Conservation (phyloP, 1,284 basidiomycete species). For the Ustilago crameri region DNA sequence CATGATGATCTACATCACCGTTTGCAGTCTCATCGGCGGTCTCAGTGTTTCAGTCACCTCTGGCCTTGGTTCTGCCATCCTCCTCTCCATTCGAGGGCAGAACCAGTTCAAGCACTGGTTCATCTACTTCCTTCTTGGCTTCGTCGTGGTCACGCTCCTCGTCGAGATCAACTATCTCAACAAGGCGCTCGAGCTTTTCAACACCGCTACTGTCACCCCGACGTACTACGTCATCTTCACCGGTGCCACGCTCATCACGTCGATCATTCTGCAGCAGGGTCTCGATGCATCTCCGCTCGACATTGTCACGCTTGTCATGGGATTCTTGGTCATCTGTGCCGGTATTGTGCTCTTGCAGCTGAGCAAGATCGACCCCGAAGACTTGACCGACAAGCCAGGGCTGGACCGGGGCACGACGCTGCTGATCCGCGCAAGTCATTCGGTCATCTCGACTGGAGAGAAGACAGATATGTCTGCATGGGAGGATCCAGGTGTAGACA, state of each 20-base stretch:
- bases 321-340: conserved; percentile 82
- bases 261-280: conserved; percentile 85
- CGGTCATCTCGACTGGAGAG: conserved; percentile 46
- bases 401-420: conserved; percentile 63
- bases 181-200: conserved; percentile 94
- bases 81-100: conserved; percentile 83
- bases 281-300: conserved; percentile 76
- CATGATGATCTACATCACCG: conserved; percentile 85
- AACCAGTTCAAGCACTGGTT: conserved; percentile 79
- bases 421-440: conserved; percentile 60
- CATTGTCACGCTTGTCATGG: conserved; percentile 83
- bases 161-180: conserved; percentile 96
- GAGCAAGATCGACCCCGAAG: conserved; percentile 76
- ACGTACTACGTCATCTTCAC: conserved; percentile 88
- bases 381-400: conserved; percentile 59
- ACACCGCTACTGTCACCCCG: conserved; percentile 81
- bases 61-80: conserved; percentile 89
- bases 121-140: conserved; percentile 75
- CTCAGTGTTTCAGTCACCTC: conserved; percentile 95
- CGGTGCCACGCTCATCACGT: conserved; percentile 75
- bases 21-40: conserved; percentile 93
- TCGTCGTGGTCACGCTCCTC: conserved; percentile 84
- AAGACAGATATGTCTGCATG: conserved; percentile 42
- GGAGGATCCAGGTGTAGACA: conserved; percentile 67
- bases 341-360: conserved; percentile 95